Base-by-base conservation (phyloP, 306 rosid species). In the Urtica urens region DNA sequence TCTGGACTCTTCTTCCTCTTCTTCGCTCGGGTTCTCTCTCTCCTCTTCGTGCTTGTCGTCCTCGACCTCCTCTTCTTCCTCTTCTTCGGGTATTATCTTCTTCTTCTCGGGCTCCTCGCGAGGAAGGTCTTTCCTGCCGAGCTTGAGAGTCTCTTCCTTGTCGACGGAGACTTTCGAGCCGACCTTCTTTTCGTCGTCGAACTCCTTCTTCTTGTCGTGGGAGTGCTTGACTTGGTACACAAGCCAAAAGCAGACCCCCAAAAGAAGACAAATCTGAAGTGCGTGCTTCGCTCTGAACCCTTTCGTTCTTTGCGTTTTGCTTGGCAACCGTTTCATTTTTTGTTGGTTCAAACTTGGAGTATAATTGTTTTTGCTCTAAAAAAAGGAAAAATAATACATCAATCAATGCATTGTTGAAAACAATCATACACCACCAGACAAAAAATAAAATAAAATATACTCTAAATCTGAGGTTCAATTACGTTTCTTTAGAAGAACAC, bases 221-320 rank as follows among this genome's bases (percentile, higher is more conserved):
- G 92, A 77, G 62, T 71, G 99, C 77, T 92, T 92, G 63, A 92
- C 78, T 78, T 92, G 99, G 69, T 85, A 92, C 65, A 82, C 31
- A 67, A 92, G 71, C 96, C 99, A 92, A 66, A 85, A 77, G 67
- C 94, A 82, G 22, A 92, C 80, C 55, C 94, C 94, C 7, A 92
- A 74, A 70, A 92, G 67, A 53, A 92, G 66, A 44, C 60, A 34
- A 63, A 78, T 62, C 76, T 92, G 99, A 46, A 92, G 69, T 67
- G 79, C 55, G 68, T 92, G 93, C 64, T 75, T 92, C 56, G 73
- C 62, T 72, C 59, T 92, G 55, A 85, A 28, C 33, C 94, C 83
- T 82, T 79, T 85, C 53, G 96, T 51, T 68, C 87, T 82, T 7
- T 54, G 59, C 64, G 51, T 79, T 75, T 85, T 76, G 68, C 78